These are phyloP conservation scores for Fusarium duplospermum DNA, from an alignment of 2,329 filamentous ascomycete genomes.

Conservation along the genomic window DNA sequence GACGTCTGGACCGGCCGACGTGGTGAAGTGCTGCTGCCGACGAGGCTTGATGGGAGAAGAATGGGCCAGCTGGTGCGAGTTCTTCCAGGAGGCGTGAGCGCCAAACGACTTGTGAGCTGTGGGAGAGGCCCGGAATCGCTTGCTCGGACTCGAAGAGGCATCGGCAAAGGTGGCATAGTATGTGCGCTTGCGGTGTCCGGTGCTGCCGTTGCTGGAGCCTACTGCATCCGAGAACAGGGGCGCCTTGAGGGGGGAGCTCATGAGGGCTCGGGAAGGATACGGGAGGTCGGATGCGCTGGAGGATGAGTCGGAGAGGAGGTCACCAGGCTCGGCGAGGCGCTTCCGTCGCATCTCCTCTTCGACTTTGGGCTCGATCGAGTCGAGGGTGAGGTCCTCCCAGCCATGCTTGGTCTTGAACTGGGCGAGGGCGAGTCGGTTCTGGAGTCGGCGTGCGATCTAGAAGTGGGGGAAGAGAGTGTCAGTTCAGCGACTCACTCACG, in stretches of 20 bases:
- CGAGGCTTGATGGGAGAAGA: slow-evolving; percentile 88
- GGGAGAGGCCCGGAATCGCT: slow-evolving; percentile 75
- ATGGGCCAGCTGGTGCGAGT: slow-evolving; percentile 79
- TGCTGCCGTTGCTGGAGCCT: slow-evolving; percentile 75
- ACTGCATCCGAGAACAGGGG: slow-evolving; percentile 88
- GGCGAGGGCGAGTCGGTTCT: slow-evolving; percentile 93
- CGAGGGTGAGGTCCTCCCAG: slow-evolving; percentile 90
- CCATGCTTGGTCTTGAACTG: slow-evolving; percentile 98
- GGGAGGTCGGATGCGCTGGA: slow-evolving; percentile 84
- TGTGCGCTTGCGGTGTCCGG: slow-evolving; percentile 72
- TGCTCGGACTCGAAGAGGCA: slow-evolving; percentile 68
- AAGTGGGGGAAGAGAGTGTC: slow-evolving; percentile 30
- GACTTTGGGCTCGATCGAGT: slow-evolving; percentile 85
- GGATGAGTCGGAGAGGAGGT: slow-evolving; percentile 87
- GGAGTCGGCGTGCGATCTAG: slow-evolving; percentile 91
- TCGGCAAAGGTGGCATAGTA: slow-evolving; percentile 70
- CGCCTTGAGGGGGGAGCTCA: slow-evolving; percentile 86
- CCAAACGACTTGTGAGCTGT: slow-evolving; percentile 68
- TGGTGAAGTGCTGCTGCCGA: slow-evolving; percentile 80
- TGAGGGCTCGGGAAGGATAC: slow-evolving; percentile 75
- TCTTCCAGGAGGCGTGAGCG: slow-evolving; percentile 77
- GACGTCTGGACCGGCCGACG: slow-evolving; percentile 75
- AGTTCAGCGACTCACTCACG: slow-evolving; percentile 3
- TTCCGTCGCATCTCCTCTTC: slow-evolving; percentile 83
- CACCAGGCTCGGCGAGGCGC: slow-evolving; percentile 72